These are phyloP conservation scores for Panicum hallii DNA, from an alignment of 202 grass and related monocot species.

Conservation along the genomic window DNA sequence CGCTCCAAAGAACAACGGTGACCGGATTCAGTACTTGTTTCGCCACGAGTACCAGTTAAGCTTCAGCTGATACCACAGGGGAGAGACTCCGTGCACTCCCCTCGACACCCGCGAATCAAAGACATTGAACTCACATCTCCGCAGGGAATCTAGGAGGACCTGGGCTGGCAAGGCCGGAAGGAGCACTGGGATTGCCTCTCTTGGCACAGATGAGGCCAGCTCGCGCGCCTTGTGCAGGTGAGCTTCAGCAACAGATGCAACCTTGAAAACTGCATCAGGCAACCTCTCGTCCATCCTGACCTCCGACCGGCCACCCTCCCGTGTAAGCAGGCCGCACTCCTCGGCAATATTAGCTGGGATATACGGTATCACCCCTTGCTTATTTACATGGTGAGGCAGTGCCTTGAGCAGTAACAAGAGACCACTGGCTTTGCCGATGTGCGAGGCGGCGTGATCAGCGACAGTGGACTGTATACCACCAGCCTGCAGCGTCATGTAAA, in stretches of 20 bases:
- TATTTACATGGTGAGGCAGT: constrained; percentile 82
- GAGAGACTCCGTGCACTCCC: constrained; percentile 78
- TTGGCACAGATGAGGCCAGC: constrained; percentile 58
- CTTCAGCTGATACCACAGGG: constrained; percentile 90
- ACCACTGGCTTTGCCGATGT: constrained; percentile 87
- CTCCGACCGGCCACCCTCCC: constrained; percentile 49
- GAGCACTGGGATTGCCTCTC: constrained; percentile 59
- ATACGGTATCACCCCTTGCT: constrained; percentile 69
- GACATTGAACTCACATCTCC: constrained; percentile 67
- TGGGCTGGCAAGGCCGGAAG: constrained; percentile 79
- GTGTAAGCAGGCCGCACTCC: constrained; percentile 65
- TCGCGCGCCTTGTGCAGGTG: constrained; percentile 84
- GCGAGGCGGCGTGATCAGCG: constrained; percentile 84
- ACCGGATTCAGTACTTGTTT: constrained; percentile 64
- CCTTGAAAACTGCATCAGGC: constrained; percentile 82
- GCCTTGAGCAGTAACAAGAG: constrained; percentile 82
- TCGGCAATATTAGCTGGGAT: constrained; percentile 71
- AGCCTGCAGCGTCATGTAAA: constrained; percentile 86
- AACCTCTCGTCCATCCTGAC: constrained; percentile 67
- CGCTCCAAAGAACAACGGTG: not conserved
- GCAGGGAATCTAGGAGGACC: constrained; percentile 74
- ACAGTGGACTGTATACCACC: constrained; percentile 73
- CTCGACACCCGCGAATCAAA: constrained; percentile 76
- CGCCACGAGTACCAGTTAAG: constrained; percentile 75
- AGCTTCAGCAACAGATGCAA: constrained; percentile 76